A percentile compares a stretch with the other conserved stretches of the same genome.
These are phyloP conservation scores for Prunus mongolica DNA, from an alignment of 306 rosid species.

Conservation along the genomic window DNA sequence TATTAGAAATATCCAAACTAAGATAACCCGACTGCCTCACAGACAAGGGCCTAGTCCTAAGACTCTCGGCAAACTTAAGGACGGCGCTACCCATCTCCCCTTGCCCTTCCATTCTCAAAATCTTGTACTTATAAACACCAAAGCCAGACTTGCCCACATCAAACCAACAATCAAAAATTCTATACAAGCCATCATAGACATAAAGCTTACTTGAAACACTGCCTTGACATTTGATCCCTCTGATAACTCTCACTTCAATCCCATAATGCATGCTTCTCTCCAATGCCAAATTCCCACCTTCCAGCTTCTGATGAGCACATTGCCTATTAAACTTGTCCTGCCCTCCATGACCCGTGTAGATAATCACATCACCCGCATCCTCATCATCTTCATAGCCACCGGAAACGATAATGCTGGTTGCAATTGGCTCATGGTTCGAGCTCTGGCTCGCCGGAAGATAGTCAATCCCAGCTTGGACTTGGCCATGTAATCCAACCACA, in stretches of 20 bases:
- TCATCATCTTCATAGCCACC: conserved; percentile 93
- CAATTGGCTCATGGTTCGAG: conserved; percentile 87
- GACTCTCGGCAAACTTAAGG: conserved; percentile 54
- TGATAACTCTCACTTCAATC: conserved; percentile 87
- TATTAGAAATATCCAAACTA: conserved; percentile 59
- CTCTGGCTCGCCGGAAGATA: conserved; percentile 77
- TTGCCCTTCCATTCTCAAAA: conserved; percentile 78
- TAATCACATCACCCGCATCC: conserved; percentile 77
- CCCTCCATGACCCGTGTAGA: conserved; percentile 93
- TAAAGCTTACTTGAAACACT: conserved; percentile 58
- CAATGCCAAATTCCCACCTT: conserved; percentile 87
- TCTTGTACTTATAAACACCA: conserved; percentile 83
- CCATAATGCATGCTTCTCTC: conserved; percentile 95
- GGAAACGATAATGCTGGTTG: conserved; percentile 86
- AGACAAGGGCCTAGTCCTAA: conserved; percentile 44
- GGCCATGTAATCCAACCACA: conserved; percentile 90
- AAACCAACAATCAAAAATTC: conserved; percentile 75
- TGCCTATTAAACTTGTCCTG: conserved; percentile 75
- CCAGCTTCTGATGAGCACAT: conserved; percentile 76
- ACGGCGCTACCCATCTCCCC: conserved; percentile 76
- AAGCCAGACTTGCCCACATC: conserved; percentile 94
- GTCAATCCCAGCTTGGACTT: conserved; percentile 91
- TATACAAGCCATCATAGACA: conserved; percentile 90
- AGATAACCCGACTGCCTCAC: conserved; percentile 56
- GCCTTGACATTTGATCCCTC: conserved; percentile 58